Evolutionary conservation across 2,329 filamentous ascomycete species (phyloP).

Genomic region (Xenoacremonium recifei): DNA sequence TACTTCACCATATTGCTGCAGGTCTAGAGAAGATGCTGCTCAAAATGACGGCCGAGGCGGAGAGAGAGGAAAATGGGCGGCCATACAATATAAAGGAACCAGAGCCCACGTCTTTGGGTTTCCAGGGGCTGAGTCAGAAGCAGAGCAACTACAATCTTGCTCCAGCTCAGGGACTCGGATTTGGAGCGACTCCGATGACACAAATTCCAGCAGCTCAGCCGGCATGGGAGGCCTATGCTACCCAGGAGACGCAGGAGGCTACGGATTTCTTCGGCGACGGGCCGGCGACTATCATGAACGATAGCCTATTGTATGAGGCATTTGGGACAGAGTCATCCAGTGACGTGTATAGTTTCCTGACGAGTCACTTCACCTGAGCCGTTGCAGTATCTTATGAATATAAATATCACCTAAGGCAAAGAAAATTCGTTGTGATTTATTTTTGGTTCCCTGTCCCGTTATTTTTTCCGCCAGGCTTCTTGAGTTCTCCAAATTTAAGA

Average conservation of each 20-base stretch:
- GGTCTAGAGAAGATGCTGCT: conserved; percentile 35
- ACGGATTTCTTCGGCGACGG: conserved; percentile 15
- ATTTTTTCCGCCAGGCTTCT: no score
- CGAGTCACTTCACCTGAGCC: conserved; percentile 9
- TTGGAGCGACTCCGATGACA: not conserved
- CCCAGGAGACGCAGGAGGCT: conserved; percentile 3
- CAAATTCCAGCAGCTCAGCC: conserved; percentile 1
- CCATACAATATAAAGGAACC: not conserved
- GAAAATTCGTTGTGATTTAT: no score
- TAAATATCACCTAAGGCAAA: no score
- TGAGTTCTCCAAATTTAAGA: no score
- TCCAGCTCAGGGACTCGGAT: conserved; percentile 1
- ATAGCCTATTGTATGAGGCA: conserved; percentile 26
- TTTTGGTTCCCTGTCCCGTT: no score
- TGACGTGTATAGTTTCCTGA: conserved; percentile 11
- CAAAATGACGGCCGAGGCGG: conserved; percentile 9
- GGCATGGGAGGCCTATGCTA: conserved; percentile 6
- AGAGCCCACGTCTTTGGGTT: no score
- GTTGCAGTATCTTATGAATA: no score
- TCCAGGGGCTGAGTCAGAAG: not conserved
- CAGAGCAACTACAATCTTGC: not conserved
- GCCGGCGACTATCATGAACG: conserved; percentile 19
- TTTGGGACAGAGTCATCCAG: conserved; percentile 20
- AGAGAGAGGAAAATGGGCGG: not conserved
- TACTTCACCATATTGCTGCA: conserved; percentile 35